Evolutionary conservation across 495 filamentous ascomycete genomes (phyloP), one percentile per base, ranked within the genome.

Genomic region (Aspergillus campestris): DNA sequence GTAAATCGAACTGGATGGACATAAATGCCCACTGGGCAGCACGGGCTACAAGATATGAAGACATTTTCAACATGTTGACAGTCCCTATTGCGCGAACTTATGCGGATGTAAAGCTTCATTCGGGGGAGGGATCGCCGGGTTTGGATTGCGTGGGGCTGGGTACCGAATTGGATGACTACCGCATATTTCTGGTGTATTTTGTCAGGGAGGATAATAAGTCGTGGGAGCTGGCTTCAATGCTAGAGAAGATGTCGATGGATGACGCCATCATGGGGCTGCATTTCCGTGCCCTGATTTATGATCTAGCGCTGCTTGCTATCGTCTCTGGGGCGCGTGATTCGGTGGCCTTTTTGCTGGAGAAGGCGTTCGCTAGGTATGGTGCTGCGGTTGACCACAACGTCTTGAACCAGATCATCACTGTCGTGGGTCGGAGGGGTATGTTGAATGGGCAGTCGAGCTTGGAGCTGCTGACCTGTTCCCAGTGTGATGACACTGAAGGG

Each of bases 271-370:
- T 28, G 40, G 40, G 27, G 8, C 12, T 29, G 5, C 32, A 8
- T 28, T 5, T 30, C 29, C 3, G 10, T 8, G 7, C 7, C 34
- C 11, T 27, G 9, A 8, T 45, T n/a, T 8, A 44, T 10, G 31
- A 14, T 49, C 32, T 48, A 7, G 27, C 35, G 12, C 27, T 34
- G 46, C 33, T 37, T 7, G 34, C 46, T n/a, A 34, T 41, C 6
- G 38, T 12, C 33, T 36, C 28, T 36, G 8, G n/a, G 10, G 13
- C 47, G 31, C 10, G 14, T 30, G 12, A 14, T 24, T 50, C 34
- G 27, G 27, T 33, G 15, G 18, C 32, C 13, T 32, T 42, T 33
- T 34, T 51, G 37, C 7, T 47, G 31, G 38, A 38, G 31, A 11
- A 47, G n/a, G 38, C 24, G 10, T 43, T 51, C 18, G 12, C 9